These are phyloP conservation scores for Geranium rotundifolium DNA, from an alignment of 345 rosid genomes.

Conservation along the genomic window DNA sequence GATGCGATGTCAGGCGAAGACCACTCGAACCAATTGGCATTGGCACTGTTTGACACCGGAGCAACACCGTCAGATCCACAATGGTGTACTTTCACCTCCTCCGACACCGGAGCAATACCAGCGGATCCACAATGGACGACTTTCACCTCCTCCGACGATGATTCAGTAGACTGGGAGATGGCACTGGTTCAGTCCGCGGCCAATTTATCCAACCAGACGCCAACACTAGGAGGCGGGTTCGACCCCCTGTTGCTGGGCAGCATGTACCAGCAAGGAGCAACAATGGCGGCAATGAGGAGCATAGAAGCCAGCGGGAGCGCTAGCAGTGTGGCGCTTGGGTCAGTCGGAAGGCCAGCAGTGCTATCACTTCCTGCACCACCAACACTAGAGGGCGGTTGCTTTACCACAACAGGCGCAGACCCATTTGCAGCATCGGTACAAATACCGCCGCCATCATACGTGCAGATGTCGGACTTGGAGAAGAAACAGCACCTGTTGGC, in stretches of 20 bases:
- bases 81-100: constrained; percentile 5
- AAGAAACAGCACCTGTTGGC: constrained; percentile 39
- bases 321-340: constrained; percentile 45
- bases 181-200: constrained; percentile 87
- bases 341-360: constrained; percentile 37
- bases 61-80: constrained; percentile 21
- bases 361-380: constrained; percentile 45
- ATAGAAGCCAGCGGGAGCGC: constrained; percentile 49
- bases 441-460: constrained; percentile 37
- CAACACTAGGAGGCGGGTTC: constrained; percentile 75
- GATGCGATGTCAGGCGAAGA: constrained; percentile 52
- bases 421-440: constrained; percentile 46
- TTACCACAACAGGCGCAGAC: constrained; percentile 6
- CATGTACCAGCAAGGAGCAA: constrained; percentile 57
- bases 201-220: constrained; percentile 54
- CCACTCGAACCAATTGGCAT: constrained; percentile 66
- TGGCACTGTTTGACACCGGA: constrained; percentile 64
- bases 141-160: constrained; percentile 41
- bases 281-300: constrained; percentile 22
- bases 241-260: constrained; percentile 75
- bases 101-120: constrained; percentile 30
- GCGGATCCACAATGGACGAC: constrained; percentile 56
- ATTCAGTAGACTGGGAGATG: constrained; percentile 73
- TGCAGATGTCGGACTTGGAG: constrained; percentile 54
- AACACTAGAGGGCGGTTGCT: not conserved